A percentile compares a stretch with the other conserved stretches of the same genome.
phyloP scores from a whole-genome alignment of 2,329 filamentous ascomycete genomes.

The Beauveria caledonica region DNA sequence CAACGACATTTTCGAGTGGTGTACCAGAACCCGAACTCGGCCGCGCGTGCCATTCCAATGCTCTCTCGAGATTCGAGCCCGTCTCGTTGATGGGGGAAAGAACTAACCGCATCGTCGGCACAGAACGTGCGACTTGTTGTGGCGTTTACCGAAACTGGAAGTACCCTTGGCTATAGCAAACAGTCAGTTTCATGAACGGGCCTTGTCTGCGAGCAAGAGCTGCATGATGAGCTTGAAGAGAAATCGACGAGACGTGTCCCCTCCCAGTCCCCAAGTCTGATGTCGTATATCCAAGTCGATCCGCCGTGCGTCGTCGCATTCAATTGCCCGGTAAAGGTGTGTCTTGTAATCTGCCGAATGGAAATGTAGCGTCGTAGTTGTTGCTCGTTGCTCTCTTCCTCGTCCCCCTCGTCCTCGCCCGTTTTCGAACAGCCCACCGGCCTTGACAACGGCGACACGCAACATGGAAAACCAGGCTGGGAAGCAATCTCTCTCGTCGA shows the following conservation, averaged over 20 bases:
- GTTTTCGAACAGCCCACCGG: background rate
- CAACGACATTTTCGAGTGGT: too few species aligned
- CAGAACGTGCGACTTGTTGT: conserved; percentile 97
- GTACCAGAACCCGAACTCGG: background rate
- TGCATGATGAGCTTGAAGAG: background rate
- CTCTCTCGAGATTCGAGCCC: background rate
- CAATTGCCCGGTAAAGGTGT: too few species aligned
- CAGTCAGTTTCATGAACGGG: conserved; percentile 12
- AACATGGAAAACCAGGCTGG: background rate
- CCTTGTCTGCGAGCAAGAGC: background rate
- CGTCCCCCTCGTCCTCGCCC: background rate
- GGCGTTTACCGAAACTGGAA: conserved; percentile 56
- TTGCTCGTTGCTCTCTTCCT: too few species aligned
- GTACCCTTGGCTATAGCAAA: conserved; percentile 45
- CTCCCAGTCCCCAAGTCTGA: background rate
- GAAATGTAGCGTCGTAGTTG: background rate
- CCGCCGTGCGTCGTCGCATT: background rate
- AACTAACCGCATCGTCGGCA: conserved; percentile 96
- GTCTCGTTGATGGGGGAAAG: conserved; percentile 2
- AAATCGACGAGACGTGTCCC: background rate
- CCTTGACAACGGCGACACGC: background rate
- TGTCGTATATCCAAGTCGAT: background rate
- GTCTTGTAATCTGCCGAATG: background rate
- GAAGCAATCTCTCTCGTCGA: background rate
- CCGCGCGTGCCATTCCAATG: background rate